Base-by-base conservation (phyloP, 75 land plant genomes). In the Isoetes taiwanensis region DNA sequence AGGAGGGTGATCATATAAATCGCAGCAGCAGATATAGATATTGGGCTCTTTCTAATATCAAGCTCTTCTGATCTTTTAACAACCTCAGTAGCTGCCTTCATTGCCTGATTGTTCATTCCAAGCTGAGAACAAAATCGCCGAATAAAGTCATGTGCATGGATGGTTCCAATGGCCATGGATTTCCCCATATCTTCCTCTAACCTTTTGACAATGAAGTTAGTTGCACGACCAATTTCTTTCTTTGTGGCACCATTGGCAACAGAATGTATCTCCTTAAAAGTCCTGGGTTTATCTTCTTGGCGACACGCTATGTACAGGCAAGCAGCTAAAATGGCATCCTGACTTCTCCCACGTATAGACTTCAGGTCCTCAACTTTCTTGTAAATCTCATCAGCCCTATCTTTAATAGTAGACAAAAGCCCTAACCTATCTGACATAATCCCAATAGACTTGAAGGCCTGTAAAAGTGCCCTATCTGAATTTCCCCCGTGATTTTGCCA, bases 1-100 rank as follows among this genome's bases (percentile, higher is more conserved):
- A 84, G 71, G 27, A 81, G 85, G 5, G 90, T 76, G 33, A 85
- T 73, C 63, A 85, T 85, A 59, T 78, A 85, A 30, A 85, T 85
- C 6, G 81, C 80, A 30, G 90, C 85, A 16, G 90, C 90, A 9
- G 90, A 85, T 21, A 85, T 70, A 16, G 90, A 81, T 34, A 85
- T 85, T 16, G 90, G 90, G 38, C 82, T 85, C 63, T 85, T 81
- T 76, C 90, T 50, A 16, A 62, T 52, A 29, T 62, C 64, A 2
- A 62, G 53, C 62, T 56, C 61, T 30, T 62, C 64, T 16, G 32
- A 21, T 16, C 33, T 62, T 31, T 62, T 62, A 16, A 62, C 64
- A 14, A 37, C 28, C 26, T 50, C 64, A 10, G 61, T 62, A 17
- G 64, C 62, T 4, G 64, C 64, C 52, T 32, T 52, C 5, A 54